Conservation (phyloP, 139 green algal species). For the Deuterostichococcus epilithicus region DNA sequence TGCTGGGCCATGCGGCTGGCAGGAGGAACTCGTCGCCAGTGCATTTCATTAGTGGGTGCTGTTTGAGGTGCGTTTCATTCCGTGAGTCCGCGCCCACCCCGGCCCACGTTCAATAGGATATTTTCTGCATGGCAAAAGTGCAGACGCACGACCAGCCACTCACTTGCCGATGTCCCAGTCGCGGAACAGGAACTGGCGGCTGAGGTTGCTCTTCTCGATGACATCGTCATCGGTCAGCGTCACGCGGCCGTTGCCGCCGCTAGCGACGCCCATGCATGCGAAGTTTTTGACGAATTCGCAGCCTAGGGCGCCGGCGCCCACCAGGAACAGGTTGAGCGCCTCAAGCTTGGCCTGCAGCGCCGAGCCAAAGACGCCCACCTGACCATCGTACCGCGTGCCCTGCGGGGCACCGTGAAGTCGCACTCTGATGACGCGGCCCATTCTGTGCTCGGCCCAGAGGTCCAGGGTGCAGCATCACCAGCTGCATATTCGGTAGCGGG, state of each 20-base stretch:
- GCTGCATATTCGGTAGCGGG: too few relatives aligned
- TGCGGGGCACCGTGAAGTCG: too few relatives aligned
- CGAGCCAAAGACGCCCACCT: constrained; percentile 85
- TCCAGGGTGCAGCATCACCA: too few relatives aligned
- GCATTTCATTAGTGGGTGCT: too few relatives aligned
- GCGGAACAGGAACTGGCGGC: constrained; percentile 95
- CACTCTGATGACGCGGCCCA: too few relatives aligned
- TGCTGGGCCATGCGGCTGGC: too few relatives aligned
- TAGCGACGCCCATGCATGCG: constrained; percentile 89
- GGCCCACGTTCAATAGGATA: too few relatives aligned
- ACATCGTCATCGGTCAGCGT: constrained; percentile 96
- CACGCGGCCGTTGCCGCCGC: constrained; percentile 37
- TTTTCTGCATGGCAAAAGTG: neutral
- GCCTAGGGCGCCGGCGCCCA: constrained; percentile 92
- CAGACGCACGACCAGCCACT: neutral
- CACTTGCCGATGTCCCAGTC: constrained; percentile 92
- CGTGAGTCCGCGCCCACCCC: too few relatives aligned
- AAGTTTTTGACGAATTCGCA: constrained; percentile 99
- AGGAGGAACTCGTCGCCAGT: too few relatives aligned
- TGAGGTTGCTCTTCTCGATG: constrained; percentile 99
- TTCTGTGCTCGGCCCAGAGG: too few relatives aligned
- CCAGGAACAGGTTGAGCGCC: constrained; percentile 84
- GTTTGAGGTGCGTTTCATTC: neutral
- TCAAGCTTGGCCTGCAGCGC: constrained; percentile 69
- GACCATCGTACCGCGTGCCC: constrained; percentile 75